These are phyloP conservation scores for Exutisphaerella laricina DNA, from an alignment of 2,329 filamentous ascomycete species.

Conservation along the genomic window DNA sequence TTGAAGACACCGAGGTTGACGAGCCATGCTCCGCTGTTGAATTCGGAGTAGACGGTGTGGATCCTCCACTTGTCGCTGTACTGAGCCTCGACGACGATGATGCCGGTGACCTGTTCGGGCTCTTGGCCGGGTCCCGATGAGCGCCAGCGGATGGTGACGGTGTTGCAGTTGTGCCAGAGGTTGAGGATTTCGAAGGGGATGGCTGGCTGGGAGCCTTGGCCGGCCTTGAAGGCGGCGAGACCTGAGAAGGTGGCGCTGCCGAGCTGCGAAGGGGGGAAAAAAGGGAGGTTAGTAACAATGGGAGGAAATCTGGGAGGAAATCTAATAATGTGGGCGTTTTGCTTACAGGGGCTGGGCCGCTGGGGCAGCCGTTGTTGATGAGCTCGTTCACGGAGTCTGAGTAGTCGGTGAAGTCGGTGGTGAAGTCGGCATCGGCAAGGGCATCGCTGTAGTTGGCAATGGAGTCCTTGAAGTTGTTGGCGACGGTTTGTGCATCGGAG, in stretches of 20 bases:
- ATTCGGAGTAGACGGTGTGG: conserved; percentile 32
- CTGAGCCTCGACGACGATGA: conserved; percentile 30
- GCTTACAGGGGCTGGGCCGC: conserved; percentile 22
- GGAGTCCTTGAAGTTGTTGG: conserved; percentile 30
- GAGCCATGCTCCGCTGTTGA: conserved; percentile 34
- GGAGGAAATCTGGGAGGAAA: too few species aligned
- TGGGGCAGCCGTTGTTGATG: conserved; percentile 31
- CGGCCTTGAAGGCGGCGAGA: conserved; percentile 25
- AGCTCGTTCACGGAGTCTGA: conserved; percentile 33
- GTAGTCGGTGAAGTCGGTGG: conserved; percentile 31
- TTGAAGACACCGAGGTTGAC: conserved; percentile 30
- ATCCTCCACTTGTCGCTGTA: conserved; percentile 26
- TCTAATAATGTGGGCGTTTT: background rate
- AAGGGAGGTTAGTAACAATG: background rate
- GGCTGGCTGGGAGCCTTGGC: conserved; percentile 25
- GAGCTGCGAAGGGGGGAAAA: conserved; percentile 13
- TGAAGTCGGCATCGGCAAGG: conserved; percentile 25
- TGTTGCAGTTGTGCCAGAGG: conserved; percentile 31
- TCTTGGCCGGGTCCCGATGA: conserved; percentile 23
- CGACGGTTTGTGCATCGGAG: conserved; percentile 22
- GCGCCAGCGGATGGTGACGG: conserved; percentile 29
- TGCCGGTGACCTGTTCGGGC: conserved; percentile 26
- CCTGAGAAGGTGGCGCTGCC: conserved; percentile 25
- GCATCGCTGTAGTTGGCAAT: conserved; percentile 30
- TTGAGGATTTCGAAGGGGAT: conserved; percentile 31